Base-by-base conservation (phyloP, 2,329 filamentous ascomycete species). In the Raffaelea arxii region DNA sequence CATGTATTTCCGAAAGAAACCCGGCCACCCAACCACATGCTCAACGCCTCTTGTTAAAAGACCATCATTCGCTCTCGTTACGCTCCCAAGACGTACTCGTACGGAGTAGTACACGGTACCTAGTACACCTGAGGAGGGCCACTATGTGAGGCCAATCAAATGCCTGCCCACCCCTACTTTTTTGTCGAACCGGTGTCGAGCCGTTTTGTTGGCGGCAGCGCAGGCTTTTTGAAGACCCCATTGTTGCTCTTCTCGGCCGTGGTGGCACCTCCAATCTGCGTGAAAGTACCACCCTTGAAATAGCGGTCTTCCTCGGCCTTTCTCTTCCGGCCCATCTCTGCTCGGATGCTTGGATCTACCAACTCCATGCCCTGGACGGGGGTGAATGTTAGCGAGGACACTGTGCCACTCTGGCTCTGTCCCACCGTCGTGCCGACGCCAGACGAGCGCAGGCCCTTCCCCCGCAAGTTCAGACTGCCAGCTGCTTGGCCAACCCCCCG, bases 241-340 rank as follows among this genome's bases (percentile, higher is more conserved):
- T 48, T 22, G 11, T 72, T 78, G 43, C 73, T 74, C 40, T 59
- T 37, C 24, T 22, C 36, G 27, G 18, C 25, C 5, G n/a, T 30
- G 41, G 54, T 55, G 18, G 52, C 62, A 14, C 69, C 68, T 10
- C 80, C 80, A 47, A 94, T 77, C 63, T 96, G 90, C 9, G 92
- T 96, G 60, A 98, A 98, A 0, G 87, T 90, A n/a, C 92, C 92
- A 41, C 88, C 86, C 65, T 92, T 94, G 71, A 98, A 98, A 84
- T 89, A 98, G 32, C 88, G 75, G 61, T 97, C 91, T 61, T 95
- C 88, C 53, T 97, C 92, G 1, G 88, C 90, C 62, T 95, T 94
- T 53, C 89, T 74, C 71, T 97, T 97, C 56, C 88, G 77, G 60
- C 77, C 89, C 62, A 94, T 76, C 68, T 96, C 89, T 7, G 87